phyloP scores from a whole-genome alignment of 202 grass and related monocot genomes.

The Elaeis oleifera region DNA sequence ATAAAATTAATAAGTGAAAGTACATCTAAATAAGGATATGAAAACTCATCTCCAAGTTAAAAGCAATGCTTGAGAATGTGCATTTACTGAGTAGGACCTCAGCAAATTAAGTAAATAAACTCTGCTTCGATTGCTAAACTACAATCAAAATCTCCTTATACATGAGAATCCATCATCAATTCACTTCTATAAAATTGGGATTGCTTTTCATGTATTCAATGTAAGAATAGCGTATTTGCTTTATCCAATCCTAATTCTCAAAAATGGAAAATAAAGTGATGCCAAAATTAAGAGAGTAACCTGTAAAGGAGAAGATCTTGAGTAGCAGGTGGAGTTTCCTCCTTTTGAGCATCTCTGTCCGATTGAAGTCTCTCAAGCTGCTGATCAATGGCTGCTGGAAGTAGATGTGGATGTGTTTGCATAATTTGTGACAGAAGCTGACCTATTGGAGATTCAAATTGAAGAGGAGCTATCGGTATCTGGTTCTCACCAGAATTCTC shows the following conservation, averaged over 20 bases:
- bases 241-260: neutral
- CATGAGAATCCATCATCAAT: too few species aligned
- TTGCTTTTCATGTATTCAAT: neutral
- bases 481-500: slow-evolving; percentile 41
- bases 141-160: too few species aligned
- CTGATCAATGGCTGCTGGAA: slow-evolving; percentile 76
- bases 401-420: slow-evolving; percentile 66
- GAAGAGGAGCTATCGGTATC: slow-evolving; percentile 58
- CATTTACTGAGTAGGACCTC: too few species aligned
- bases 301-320: slow-evolving; percentile 70
- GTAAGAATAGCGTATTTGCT: neutral
- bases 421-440: slow-evolving; percentile 83
- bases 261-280: slow-evolving; percentile 1
- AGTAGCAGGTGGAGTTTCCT: slow-evolving; percentile 47
- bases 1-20: too few species aligned
- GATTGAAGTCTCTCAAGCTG: slow-evolving; percentile 74
- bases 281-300: slow-evolving; percentile 23
- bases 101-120: too few species aligned
- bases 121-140: too few species aligned
- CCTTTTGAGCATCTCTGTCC: slow-evolving; percentile 51
- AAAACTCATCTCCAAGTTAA: too few species aligned
- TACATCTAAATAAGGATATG: too few species aligned
- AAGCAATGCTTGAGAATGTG: too few species aligned
- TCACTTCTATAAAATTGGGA: too few species aligned
- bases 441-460: slow-evolving; percentile 78